These are phyloP conservation scores for Pleurotus tuoliensis DNA, from an alignment of 768 basidiomycete species.

Conservation along the genomic window DNA sequence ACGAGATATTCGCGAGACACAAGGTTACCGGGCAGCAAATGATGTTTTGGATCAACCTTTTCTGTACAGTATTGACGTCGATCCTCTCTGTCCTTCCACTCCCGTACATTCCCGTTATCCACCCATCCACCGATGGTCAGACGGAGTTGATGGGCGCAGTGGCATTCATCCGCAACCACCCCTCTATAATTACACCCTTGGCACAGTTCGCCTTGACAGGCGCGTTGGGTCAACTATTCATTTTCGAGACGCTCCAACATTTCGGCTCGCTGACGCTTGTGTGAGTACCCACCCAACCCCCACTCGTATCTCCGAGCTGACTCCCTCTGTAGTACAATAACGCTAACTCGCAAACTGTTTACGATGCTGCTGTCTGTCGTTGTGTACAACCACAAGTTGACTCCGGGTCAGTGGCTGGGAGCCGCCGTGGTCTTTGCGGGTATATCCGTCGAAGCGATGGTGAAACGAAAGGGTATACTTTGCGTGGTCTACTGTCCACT, in stretches of 20 bases:
- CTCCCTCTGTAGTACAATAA: slow-evolving; percentile 67
- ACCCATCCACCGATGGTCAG: slow-evolving; percentile 56
- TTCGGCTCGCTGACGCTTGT: slow-evolving; percentile 88
- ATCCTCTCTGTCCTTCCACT: slow-evolving; percentile 71
- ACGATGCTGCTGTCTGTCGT: slow-evolving; percentile 96
- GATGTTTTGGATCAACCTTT: slow-evolving; percentile 98
- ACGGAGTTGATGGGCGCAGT: slow-evolving; percentile 69
- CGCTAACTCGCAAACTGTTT: slow-evolving; percentile 93
- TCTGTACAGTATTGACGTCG: slow-evolving; percentile 72
- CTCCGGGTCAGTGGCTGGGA: slow-evolving; percentile 89
- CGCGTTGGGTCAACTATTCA: slow-evolving; percentile 94
- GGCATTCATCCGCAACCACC: slow-evolving; percentile 74
- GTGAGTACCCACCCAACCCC: slow-evolving; percentile 39
- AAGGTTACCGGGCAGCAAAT: slow-evolving; percentile 87
- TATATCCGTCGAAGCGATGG: slow-evolving; percentile 88
- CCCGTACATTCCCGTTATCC: slow-evolving; percentile 78
- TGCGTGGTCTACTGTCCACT: too few relatives aligned
- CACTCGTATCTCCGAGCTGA: slow-evolving; percentile 3
- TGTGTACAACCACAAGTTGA: slow-evolving; percentile 85
- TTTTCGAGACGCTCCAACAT: slow-evolving; percentile 92
- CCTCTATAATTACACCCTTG: slow-evolving; percentile 67
- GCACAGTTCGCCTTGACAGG: slow-evolving; percentile 86
- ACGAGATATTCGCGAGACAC: slow-evolving; percentile 86
- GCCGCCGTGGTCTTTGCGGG: slow-evolving; percentile 91
- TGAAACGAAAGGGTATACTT: slow-evolving; percentile 76